These are phyloP conservation scores for Pestalotiopsis fici DNA, from an alignment of 2,329 filamentous ascomycete genomes.

Conservation along the genomic window DNA sequence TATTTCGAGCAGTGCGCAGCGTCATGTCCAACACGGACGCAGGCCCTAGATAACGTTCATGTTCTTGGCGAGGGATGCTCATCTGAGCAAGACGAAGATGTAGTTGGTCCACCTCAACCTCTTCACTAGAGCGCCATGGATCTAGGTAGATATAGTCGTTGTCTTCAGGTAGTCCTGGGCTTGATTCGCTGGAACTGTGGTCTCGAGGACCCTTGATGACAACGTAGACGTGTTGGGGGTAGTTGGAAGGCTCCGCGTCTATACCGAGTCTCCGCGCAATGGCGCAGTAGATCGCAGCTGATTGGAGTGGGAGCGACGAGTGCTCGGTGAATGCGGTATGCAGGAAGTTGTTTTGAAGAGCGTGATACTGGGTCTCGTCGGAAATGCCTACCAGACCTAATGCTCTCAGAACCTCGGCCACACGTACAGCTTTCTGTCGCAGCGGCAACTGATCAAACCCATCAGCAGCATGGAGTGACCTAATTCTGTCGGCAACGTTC, in stretches of 20 bases:
- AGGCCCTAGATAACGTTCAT: slow-evolving; percentile 44
- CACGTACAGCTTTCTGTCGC: slow-evolving; percentile 49
- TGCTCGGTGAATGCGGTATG: slow-evolving; percentile 49
- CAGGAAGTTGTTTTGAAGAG: slow-evolving; percentile 67
- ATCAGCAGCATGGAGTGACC: slow-evolving; percentile 45
- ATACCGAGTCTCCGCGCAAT: slow-evolving; percentile 59
- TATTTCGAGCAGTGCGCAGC: slow-evolving; percentile 64
- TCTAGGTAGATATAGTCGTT: slow-evolving; percentile 58
- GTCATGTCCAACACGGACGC: slow-evolving; percentile 56
- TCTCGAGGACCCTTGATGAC: slow-evolving; percentile 44
- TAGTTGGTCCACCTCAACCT: slow-evolving; percentile 11
- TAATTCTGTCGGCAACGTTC: slow-evolving; percentile 22
- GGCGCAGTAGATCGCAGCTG: slow-evolving; percentile 66
- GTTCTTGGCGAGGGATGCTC: neutral
- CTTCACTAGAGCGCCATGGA: slow-evolving; percentile 25
- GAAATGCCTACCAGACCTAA: slow-evolving; percentile 50
- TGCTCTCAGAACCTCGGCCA: slow-evolving; percentile 54
- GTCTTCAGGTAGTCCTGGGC: slow-evolving; percentile 6
- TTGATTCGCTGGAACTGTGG: slow-evolving; percentile 27
- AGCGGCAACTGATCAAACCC: slow-evolving; percentile 44
- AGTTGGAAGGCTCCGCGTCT: slow-evolving; percentile 64
- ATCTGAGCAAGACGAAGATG: slow-evolving; percentile 6
- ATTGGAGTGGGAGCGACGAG: slow-evolving; percentile 63
- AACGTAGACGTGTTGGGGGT: slow-evolving; percentile 66
- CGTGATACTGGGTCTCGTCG: slow-evolving; percentile 51